Base-by-base conservation (phyloP, 495 filamentous ascomycete species). In the Amorphotheca resinae region DNA sequence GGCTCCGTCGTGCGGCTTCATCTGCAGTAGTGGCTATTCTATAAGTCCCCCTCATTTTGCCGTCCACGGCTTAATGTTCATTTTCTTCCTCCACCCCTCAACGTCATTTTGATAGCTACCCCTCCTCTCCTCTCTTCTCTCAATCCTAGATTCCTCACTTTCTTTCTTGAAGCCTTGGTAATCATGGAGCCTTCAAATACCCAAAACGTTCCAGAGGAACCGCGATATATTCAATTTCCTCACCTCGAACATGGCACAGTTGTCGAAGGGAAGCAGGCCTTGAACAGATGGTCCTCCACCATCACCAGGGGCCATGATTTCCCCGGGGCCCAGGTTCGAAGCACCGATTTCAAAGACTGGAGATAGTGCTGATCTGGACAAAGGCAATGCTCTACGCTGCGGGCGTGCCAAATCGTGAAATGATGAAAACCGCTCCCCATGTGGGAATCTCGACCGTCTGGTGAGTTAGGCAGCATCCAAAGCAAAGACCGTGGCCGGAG, bases 381-480 rank as follows among this genome's bases (percentile, higher is more conserved):
- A 14, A 93, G 80, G 89, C 89, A 46, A 98, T 98, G 91, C 72
- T 95, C 2, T 95, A 91, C 64, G 88, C 84, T 4, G 89, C 89
- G 8, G 91, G 91, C 20, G 80, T 95, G 22, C 87, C 87, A 11
- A 70, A 87, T 52, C 69, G 75, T 52, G 71, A 89, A 22, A 72
- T 82, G 50, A 95, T 95, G 87, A 84, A 87, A 59, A 91, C 74
- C 41, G 80, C 79, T 40, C 87, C 89, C 5, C 91, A 98, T 45
- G 84, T 98, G 9, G 91, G 91, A 14, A 40, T 40, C 18, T n/a
- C 22, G 8, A 40, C 38, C n/a, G 38, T 40, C 23, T 40, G 38
- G 52, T 53, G 12, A 44, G 50, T 41, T n/a, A n/a, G n/a, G n/a
- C n/a, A n/a, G n/a, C n/a, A n/a, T n/a, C n/a, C n/a, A n/a, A n/a